Percentiles rank a stretch among this genome's conserved stretches.
phyloP scores from a whole-genome alignment of 2,329 filamentous ascomycete species.

The Hymenoscyphus albidus region DNA sequence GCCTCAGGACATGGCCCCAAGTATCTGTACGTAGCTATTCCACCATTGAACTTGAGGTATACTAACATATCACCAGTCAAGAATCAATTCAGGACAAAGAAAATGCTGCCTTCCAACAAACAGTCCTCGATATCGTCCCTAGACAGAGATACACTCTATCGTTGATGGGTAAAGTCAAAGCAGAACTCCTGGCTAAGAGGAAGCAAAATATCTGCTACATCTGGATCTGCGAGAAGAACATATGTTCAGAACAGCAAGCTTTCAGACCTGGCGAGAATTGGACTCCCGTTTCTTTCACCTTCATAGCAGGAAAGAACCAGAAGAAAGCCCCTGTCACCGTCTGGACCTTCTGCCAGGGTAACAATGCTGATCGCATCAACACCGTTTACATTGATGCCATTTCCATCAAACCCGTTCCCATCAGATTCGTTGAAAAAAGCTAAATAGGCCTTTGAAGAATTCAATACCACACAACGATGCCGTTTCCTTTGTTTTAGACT shows the following conservation, averaged over 20 bases:
- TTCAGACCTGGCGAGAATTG: neutral
- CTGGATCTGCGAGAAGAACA: slow-evolving; percentile 1
- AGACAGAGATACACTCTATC: neutral
- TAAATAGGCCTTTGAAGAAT: neutral
- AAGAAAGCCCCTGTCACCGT: neutral
- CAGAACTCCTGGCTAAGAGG: neutral
- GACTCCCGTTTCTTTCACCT: neutral
- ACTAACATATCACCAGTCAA: neutral
- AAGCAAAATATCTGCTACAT: neutral
- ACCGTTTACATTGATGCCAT: slow-evolving; percentile 6
- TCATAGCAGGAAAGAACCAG: neutral
- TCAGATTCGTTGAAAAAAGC: too few species aligned
- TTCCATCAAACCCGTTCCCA: neutral
- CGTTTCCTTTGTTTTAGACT: neutral
- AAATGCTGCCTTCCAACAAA: neutral
- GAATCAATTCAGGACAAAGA: neutral
- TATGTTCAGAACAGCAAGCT: neutral
- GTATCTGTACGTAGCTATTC: neutral
- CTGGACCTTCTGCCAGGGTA: neutral
- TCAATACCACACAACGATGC: too few species aligned
- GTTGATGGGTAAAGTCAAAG: neutral
- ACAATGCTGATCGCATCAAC: neutral
- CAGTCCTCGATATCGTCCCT: neutral
- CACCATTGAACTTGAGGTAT: neutral
- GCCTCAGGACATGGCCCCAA: neutral